These are phyloP conservation scores for Ramaria sp. DNA, from an alignment of 768 basidiomycete species.

Conservation along the genomic window DNA sequence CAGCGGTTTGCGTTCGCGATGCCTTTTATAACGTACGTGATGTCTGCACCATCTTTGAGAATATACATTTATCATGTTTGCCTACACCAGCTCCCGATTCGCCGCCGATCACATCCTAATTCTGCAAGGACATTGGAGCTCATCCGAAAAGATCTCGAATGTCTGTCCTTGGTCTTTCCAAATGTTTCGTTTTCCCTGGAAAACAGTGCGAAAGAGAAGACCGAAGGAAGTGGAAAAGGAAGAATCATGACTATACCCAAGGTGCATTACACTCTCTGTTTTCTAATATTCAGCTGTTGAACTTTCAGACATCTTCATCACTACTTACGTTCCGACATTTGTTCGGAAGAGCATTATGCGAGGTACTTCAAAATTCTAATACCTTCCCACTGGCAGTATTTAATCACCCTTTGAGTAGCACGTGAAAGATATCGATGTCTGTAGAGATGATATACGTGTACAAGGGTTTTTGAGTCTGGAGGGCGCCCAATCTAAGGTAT, in stretches of 20 bases:
- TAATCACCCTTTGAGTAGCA: slow-evolving; percentile 32
- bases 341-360: slow-evolving; percentile 59
- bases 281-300: neutral
- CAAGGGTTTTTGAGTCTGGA: slow-evolving; percentile 80
- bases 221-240: slow-evolving; percentile 27
- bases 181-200: slow-evolving; percentile 59
- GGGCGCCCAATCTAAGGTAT: slow-evolving; percentile 64
- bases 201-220: slow-evolving; percentile 31
- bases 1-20: slow-evolving; percentile 75
- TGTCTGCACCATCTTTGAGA: neutral
- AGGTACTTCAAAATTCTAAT: slow-evolving; percentile 30
- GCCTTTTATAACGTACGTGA: slow-evolving; percentile 71
- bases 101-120: slow-evolving; percentile 59
- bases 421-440: slow-evolving; percentile 49
- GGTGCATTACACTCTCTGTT: slow-evolving; percentile 26
- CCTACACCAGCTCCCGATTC: slow-evolving; percentile 57
- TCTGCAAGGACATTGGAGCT: slow-evolving; percentile 49
- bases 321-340: slow-evolving; percentile 60
- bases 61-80: neutral
- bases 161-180: slow-evolving; percentile 63
- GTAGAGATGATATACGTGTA: slow-evolving; percentile 40
- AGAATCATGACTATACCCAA: slow-evolving; percentile 52
- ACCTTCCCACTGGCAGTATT: neutral
- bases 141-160: slow-evolving; percentile 62
- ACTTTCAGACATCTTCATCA: slow-evolving; percentile 47